phyloP scores from a whole-genome alignment of 305 asterid species.

The Plantago rigida region DNA sequence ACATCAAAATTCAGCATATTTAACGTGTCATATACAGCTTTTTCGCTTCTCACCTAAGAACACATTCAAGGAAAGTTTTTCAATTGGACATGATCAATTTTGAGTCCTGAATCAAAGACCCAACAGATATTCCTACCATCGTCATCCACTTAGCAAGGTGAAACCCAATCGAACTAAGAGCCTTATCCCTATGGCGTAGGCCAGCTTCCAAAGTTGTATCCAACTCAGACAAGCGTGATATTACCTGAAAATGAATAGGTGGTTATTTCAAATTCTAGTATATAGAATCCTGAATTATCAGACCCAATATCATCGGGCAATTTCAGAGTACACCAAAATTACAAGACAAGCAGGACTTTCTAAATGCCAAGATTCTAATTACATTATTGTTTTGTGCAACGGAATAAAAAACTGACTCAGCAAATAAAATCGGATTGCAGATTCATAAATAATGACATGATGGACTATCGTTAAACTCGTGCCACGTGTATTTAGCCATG shows the following conservation, averaged over 20 bases:
- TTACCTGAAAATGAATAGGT: conserved; percentile 45
- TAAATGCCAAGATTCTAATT: no score
- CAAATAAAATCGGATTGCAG: background rate
- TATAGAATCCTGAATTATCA: conserved; percentile 12
- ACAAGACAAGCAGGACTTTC: background rate
- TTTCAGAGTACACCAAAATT: conserved; percentile 11
- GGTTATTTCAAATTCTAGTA: conserved; percentile 19
- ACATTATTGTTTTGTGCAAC: no score
- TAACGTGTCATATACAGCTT: conserved; percentile 80
- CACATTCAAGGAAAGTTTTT: conserved; percentile 20
- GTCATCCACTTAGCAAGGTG: conserved; percentile 79
- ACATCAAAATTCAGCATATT: conserved; percentile 97
- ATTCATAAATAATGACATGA: conserved; percentile 1
- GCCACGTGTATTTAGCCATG: background rate
- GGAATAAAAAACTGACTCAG: no score
- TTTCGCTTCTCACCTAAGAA: conserved; percentile 84
- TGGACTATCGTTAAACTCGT: conserved; percentile 9
- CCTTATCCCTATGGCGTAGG: conserved; percentile 64
- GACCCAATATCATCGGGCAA: conserved; percentile 5
- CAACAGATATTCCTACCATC: conserved; percentile 39
- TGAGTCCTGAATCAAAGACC: conserved; percentile 15
- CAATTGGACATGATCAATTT: conserved; percentile 5
- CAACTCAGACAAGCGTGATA: conserved; percentile 77
- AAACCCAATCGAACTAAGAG: conserved; percentile 67
- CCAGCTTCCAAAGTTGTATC: conserved; percentile 93